phyloP scores from a whole-genome alignment of 768 basidiomycete genomes.

The Mrakia frigida region DNA sequence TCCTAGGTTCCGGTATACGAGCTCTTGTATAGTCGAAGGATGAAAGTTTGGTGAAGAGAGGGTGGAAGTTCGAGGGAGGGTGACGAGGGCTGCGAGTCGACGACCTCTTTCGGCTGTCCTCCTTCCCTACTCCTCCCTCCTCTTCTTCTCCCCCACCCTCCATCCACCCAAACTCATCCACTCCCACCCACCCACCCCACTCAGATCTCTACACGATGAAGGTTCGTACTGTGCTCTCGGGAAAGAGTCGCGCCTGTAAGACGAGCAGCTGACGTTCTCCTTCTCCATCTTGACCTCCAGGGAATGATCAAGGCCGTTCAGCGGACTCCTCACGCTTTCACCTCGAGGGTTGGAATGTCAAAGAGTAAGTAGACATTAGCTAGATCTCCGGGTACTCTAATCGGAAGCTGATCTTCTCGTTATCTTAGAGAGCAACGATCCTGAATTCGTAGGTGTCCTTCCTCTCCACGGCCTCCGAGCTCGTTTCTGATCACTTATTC shows the following conservation, averaged over 20 bases:
- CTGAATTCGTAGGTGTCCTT: slow-evolving; percentile 16
- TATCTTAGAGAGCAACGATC: slow-evolving; percentile 17
- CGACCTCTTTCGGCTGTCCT: neutral
- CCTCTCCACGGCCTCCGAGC: neutral
- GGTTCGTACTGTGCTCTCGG: neutral
- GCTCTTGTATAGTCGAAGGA: too few relatives aligned
- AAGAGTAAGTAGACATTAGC: slow-evolving; percentile 62
- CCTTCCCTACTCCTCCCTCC: too few relatives aligned
- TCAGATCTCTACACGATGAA: neutral
- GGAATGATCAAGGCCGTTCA: slow-evolving; percentile 19
- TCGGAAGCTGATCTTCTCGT: slow-evolving; percentile 24
- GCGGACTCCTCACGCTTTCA: slow-evolving; percentile 87
- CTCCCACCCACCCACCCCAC: neutral
- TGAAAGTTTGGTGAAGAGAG: neutral
- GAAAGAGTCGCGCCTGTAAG: neutral
- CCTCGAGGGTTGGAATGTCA: slow-evolving; percentile 78
- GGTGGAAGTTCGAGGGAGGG: neutral
- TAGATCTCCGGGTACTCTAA: neutral
- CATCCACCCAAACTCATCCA: neutral
- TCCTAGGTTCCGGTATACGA: too few relatives aligned
- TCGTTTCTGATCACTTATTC: slow-evolving; percentile 5
- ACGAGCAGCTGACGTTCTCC: neutral
- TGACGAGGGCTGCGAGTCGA: neutral
- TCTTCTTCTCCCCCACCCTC: neutral
- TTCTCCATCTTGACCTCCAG: neutral